Evolutionary conservation across 169 alveolate genomes (phyloP).

Genomic region (Plasmodium berghei): DNA sequence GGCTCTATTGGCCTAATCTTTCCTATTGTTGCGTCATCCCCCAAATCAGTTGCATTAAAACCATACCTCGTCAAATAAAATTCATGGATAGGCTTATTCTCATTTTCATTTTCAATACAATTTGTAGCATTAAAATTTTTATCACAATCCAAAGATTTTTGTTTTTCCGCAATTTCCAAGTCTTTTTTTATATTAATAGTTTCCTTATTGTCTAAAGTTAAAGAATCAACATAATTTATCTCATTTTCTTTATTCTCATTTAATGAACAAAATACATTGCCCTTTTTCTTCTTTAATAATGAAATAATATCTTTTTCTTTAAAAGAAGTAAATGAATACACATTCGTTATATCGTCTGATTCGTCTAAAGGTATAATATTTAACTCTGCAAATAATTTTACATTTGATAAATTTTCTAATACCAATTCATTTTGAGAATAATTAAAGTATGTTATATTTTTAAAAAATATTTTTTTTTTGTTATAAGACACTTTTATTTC

Average conservation of each 20-base stretch:
- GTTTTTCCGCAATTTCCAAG: neutral
- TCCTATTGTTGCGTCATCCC: neutral
- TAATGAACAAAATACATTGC: neutral
- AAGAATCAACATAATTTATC: neutral
- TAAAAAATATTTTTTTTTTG: slow-evolving; percentile 56
- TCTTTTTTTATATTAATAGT: neutral
- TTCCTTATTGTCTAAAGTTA: neutral
- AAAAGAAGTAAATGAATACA: slow-evolving; percentile 58
- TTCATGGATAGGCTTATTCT: slow-evolving; percentile 37
- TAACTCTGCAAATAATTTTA: slow-evolving; percentile 36
- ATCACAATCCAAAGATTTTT: neutral
- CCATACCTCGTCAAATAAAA: slow-evolving; percentile 59
- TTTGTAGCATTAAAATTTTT: slow-evolving; percentile 10
- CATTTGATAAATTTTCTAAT: slow-evolving; percentile 52
- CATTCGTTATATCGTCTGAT: slow-evolving; percentile 58
- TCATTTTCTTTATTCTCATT: neutral
- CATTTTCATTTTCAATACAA: neutral
- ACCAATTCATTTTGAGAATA: slow-evolving; percentile 50
- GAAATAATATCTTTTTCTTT: slow-evolving; percentile 31
- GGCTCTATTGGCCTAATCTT: too few relatives aligned
- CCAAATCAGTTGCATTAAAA: slow-evolving; percentile 33
- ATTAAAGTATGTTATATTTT: slow-evolving; percentile 66
- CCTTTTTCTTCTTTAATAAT: neutral
- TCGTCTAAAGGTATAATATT: slow-evolving; percentile 33
- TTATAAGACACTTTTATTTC: slow-evolving; percentile 66